A percentile compares a stretch with the other conserved stretches of the same genome.
Evolutionary conservation across 768 basidiomycete species (phyloP).

Genomic region (Roridomyces roridus): DNA sequence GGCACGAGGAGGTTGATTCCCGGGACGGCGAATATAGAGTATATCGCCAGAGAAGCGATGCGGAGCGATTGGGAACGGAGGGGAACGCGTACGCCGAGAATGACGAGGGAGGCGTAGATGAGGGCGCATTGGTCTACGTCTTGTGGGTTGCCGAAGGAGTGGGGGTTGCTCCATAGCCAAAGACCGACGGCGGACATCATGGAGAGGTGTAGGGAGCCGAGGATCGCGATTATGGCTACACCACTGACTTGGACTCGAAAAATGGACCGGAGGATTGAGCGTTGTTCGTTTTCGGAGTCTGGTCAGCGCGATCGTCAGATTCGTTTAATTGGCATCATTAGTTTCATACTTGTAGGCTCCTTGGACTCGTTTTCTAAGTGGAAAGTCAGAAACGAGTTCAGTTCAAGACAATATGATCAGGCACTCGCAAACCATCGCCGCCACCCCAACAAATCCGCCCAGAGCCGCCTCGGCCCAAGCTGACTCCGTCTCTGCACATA

Average conservation of each 20-base stretch:
- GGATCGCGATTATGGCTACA: background rate
- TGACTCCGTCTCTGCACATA: conserved; percentile 22
- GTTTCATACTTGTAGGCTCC: background rate
- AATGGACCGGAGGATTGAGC: background rate
- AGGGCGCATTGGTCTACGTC: background rate
- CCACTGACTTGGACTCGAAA: conserved; percentile 3
- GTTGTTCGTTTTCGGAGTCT: background rate
- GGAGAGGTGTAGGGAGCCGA: conserved; percentile 9
- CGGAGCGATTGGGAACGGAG: background rate
- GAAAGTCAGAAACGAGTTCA: too few species aligned
- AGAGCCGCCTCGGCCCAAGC: conserved; percentile 4
- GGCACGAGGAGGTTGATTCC: conserved; percentile 1
- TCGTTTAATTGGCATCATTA: background rate
- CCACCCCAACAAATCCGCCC: too few species aligned
- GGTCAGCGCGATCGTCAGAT: background rate
- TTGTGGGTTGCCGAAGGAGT: background rate
- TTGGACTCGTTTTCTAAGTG: background rate
- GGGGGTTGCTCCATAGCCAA: conserved; percentile 7
- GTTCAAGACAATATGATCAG: too few species aligned
- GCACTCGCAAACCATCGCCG: too few species aligned
- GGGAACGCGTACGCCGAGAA: conserved; percentile 6
- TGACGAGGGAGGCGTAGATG: background rate
- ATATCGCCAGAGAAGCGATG: background rate
- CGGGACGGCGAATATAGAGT: background rate
- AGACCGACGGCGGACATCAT: conserved; percentile 9